A percentile compares a stretch with the other conserved stretches of the same genome.
Evolutionary conservation across 2,329 filamentous ascomycete species (phyloP).

Genomic region (Lojkania enalia): DNA sequence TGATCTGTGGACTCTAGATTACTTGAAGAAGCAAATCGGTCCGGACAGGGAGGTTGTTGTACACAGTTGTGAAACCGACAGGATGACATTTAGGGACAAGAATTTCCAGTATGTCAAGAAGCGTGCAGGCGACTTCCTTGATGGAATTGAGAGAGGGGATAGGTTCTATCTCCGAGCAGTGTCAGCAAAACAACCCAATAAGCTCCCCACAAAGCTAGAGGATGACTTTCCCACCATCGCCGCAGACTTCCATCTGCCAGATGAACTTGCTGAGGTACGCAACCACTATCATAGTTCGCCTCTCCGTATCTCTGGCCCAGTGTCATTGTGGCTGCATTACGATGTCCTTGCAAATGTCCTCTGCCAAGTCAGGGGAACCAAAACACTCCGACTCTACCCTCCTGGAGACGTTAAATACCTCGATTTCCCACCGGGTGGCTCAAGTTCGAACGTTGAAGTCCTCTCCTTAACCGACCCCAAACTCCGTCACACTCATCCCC

Average conservation of each 20-base stretch:
- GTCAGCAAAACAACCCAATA: constrained; percentile 68
- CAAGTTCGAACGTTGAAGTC: constrained; percentile 76
- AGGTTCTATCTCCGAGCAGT: constrained; percentile 78
- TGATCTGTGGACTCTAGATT: constrained; percentile 67
- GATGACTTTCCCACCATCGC: constrained; percentile 73
- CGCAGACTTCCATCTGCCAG: constrained; percentile 70
- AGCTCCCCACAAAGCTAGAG: constrained; percentile 68
- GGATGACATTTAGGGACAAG: constrained; percentile 81
- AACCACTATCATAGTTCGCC: constrained; percentile 77
- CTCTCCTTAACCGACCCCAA: constrained; percentile 50
- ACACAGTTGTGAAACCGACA: constrained; percentile 66
- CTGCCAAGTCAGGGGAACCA: constrained; percentile 75
- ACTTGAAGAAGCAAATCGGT: constrained; percentile 60
- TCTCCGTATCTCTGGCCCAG: constrained; percentile 75
- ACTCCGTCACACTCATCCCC: constrained; percentile 57
- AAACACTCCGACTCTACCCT: constrained; percentile 76
- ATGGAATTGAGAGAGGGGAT: constrained; percentile 59
- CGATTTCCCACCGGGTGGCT: constrained; percentile 73
- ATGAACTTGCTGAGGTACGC: constrained; percentile 59
- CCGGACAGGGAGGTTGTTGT: constrained; percentile 64
- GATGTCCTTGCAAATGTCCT: constrained; percentile 89
- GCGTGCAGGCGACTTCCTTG: constrained; percentile 67
- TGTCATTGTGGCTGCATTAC: constrained; percentile 90
- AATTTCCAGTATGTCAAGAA: constrained; percentile 79
- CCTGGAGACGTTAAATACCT: constrained; percentile 73